Conservation (phyloP, 225 moss, liverwort and hornwort species). For the Marchantia paleacea region DNA sequence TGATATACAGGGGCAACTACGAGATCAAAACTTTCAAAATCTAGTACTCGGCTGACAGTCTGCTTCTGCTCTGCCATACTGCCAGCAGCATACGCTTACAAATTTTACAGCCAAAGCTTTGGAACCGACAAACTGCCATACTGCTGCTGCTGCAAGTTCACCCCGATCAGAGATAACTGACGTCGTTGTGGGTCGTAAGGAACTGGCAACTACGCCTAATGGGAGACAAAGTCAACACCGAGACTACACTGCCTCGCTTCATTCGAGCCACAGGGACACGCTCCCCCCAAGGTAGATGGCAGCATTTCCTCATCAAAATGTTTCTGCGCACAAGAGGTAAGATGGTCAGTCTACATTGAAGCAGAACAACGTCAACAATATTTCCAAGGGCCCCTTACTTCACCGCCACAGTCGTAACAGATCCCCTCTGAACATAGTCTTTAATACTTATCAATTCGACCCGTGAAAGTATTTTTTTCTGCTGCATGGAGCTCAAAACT, state of each 20-base stretch:
- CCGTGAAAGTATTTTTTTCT: neutral
- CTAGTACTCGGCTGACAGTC: neutral
- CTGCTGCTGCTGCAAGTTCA: neutral
- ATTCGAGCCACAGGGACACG: slow-evolving; percentile 44
- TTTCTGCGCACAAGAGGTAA: slow-evolving; percentile 42
- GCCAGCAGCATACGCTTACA: neutral
- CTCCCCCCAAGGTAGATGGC: slow-evolving; percentile 53
- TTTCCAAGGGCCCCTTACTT: too few species aligned
- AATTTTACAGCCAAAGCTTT: neutral
- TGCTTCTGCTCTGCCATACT: neutral
- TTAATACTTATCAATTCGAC: neutral
- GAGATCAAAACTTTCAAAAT: slow-evolving; percentile 4
- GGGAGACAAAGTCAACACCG: neutral
- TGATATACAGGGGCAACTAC: neutral
- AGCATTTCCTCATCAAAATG: slow-evolving; percentile 54
- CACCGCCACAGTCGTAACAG: too few species aligned
- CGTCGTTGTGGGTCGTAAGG: neutral
- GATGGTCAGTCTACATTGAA: neutral
- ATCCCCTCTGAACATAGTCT: neutral
- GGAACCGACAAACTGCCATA: neutral
- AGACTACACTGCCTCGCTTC: neutral
- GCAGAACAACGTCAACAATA: too few species aligned
- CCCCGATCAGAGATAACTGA: neutral
- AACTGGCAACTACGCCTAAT: neutral
- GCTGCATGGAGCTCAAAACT: too few species aligned